These are phyloP conservation scores for Vitis amurensis DNA, from an alignment of 164 flowering plant species.

Conservation along the genomic window DNA sequence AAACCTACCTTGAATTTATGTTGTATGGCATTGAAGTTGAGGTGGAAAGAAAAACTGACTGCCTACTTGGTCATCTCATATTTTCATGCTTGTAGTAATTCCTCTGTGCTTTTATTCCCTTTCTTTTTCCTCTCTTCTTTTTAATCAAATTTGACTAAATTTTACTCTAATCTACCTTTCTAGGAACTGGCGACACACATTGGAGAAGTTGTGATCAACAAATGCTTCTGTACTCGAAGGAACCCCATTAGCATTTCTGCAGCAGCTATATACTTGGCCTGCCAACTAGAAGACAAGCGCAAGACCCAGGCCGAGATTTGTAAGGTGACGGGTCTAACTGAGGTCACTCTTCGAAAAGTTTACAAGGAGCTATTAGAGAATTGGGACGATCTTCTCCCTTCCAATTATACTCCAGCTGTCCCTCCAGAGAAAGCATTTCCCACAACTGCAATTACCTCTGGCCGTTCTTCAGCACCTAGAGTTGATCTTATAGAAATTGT, in stretches of 20 bases:
- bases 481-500: constrained; percentile 43
- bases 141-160: not conserved
- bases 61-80: no score
- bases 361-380: constrained; percentile 94
- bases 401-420: constrained; percentile 91
- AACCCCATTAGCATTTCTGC: constrained; percentile 99
- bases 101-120: not conserved
- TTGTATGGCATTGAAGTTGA: no score
- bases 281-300: constrained; percentile 91
- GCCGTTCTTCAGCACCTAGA: constrained; percentile 55
- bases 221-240: constrained; percentile 97
- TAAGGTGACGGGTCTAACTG: constrained; percentile 96
- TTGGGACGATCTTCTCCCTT: constrained; percentile 94
- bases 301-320: constrained; percentile 99
- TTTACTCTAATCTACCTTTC: not conserved
- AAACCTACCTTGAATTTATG: no score
- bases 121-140: not conserved
- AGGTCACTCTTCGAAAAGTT: constrained; percentile 94
- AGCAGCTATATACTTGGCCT: constrained; percentile 94
- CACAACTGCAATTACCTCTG: constrained; percentile 69
- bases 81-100: no score
- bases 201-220: constrained; percentile 97
- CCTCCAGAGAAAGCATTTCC: constrained; percentile 99
- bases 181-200: constrained; percentile 98
- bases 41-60: no score